Conservation (phyloP, 2,329 filamentous ascomycete species). For the Aspergillus sp. region DNA sequence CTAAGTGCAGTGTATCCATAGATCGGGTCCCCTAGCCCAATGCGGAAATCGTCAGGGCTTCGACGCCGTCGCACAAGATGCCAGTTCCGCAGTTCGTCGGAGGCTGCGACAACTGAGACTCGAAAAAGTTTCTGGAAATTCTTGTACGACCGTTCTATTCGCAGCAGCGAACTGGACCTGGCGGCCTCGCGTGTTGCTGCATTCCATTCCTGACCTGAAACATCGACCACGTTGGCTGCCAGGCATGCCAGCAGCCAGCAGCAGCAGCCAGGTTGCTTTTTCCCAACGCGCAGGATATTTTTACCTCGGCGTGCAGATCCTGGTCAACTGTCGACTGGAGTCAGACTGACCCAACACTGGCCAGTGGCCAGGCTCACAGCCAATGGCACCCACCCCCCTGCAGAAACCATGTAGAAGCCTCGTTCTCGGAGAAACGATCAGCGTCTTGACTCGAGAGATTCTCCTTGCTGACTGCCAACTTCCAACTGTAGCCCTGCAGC, state of each 20-base stretch:
- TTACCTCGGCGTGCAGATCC: neutral
- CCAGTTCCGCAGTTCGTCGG: neutral
- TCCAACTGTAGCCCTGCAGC: too few relatives aligned
- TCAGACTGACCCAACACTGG: too few relatives aligned
- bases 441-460: too few relatives aligned
- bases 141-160: neutral
- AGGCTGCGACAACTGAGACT: neutral
- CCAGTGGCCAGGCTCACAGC: too few relatives aligned
- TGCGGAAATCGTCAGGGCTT: neutral
- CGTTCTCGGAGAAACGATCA: neutral
- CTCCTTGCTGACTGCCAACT: neutral
- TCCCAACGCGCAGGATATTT: neutral
- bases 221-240: neutral
- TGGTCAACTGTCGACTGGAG: too few relatives aligned
- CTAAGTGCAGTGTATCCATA: too few relatives aligned
- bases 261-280: neutral
- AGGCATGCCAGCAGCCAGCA: too few relatives aligned
- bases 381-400: too few relatives aligned
- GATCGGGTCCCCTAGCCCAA: too few relatives aligned
- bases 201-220: neutral
- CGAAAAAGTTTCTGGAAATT: neutral
- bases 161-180: neutral
- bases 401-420: neutral
- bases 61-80: neutral
- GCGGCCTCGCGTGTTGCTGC: neutral